Conservation (phyloP, 305 asterid species). For the Fraxinus baroniana region DNA sequence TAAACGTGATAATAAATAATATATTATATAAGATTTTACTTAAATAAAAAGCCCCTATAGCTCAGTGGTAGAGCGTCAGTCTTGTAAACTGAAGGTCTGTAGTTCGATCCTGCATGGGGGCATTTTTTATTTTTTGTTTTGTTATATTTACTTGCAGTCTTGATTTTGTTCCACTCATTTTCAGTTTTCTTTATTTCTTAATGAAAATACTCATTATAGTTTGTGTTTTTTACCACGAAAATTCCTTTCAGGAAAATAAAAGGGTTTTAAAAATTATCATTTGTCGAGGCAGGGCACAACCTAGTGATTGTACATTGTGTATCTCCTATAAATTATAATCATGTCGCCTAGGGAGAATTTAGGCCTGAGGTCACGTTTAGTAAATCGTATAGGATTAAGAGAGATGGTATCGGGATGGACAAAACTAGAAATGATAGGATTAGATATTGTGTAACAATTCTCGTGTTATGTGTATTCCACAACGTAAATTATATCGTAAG, state of each 20-base stretch:
- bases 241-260: background rate
- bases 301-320: background rate
- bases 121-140: conserved; percentile 19
- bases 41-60: conserved; percentile 62
- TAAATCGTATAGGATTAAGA: background rate
- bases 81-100: conserved; percentile 98
- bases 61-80: conserved; percentile 99
- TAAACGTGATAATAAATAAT: no score
- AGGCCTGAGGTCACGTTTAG: background rate
- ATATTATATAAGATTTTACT: no score
- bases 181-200: background rate
- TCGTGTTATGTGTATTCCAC: no score
- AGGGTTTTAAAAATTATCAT: background rate
- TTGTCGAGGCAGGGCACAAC: background rate
- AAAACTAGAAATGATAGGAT: background rate
- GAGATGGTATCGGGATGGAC: background rate
- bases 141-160: background rate
- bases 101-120: conserved; percentile 98
- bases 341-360: background rate
- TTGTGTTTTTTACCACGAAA: background rate
- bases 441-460: background rate
- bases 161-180: background rate
- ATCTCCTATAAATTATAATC: background rate
- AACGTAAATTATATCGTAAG: no score
- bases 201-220: background rate